These are phyloP conservation scores for Rutstroemia sp. DNA, from an alignment of 2,329 filamentous ascomycete species.

Conservation along the genomic window DNA sequence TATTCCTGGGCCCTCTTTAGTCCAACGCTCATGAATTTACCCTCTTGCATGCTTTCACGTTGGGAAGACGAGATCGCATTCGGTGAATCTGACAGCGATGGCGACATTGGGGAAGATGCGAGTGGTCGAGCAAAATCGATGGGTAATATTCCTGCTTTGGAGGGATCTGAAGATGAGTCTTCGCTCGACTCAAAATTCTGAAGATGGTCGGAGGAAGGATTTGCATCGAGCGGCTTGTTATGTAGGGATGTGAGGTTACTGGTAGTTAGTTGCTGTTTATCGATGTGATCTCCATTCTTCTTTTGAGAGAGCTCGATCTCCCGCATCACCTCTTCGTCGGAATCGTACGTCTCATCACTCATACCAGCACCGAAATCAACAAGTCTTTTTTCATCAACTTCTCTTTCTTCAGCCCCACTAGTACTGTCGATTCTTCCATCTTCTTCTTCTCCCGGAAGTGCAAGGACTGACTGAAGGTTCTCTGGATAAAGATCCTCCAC, in stretches of 20 bases:
- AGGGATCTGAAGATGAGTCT: too few species aligned
- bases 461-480: slow-evolving; percentile 47
- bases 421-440: slow-evolving; percentile 9
- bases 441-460: slow-evolving; percentile 18
- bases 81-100: neutral
- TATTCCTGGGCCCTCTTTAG: neutral
- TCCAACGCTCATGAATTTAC: neutral
- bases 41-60: neutral
- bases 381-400: slow-evolving; percentile 59
- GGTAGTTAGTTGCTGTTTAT: slow-evolving; percentile 7
- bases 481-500: slow-evolving; percentile 79
- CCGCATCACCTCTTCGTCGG: slow-evolving; percentile 42
- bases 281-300: slow-evolving; percentile 15
- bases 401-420: slow-evolving; percentile 19
- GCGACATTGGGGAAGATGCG: neutral
- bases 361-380: slow-evolving; percentile 34
- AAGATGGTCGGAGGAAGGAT: neutral
- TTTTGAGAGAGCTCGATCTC: slow-evolving; percentile 27
- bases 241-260: neutral
- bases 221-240: neutral
- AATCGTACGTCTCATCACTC: slow-evolving; percentile 41
- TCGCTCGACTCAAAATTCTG: too few species aligned
- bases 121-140: too few species aligned
- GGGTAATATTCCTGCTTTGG: too few species aligned
- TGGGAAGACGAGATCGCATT: neutral